These are phyloP conservation scores for Fusarium nanum DNA, from an alignment of 2,329 filamentous ascomycete species.

Conservation along the genomic window DNA sequence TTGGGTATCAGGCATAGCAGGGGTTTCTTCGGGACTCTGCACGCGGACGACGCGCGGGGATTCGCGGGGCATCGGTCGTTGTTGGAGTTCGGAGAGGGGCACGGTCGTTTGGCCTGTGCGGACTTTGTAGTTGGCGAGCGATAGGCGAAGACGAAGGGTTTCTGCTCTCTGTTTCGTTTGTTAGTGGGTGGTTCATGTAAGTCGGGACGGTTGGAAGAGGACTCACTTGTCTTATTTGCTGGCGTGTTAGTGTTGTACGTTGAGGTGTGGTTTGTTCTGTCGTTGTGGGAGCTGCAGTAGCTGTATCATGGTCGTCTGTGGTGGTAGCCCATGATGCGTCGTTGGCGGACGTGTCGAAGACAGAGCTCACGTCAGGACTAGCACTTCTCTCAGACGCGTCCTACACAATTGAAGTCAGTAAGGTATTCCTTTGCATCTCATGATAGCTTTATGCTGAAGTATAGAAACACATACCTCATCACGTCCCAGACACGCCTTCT, in stretches of 20 bases:
- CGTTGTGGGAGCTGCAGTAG: constrained; percentile 8
- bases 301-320: constrained; percentile 61
- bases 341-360: constrained; percentile 62
- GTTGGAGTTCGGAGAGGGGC: constrained; percentile 70
- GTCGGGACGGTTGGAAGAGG: background rate
- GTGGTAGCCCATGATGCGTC: constrained; percentile 62
- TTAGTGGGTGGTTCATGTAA: background rate
- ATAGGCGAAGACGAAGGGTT: constrained; percentile 74
- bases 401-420: constrained; percentile 25
- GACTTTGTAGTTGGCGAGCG: constrained; percentile 80
- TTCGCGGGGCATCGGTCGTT: constrained; percentile 46
- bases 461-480: constrained; percentile 45
- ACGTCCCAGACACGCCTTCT: constrained; percentile 52
- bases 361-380: constrained; percentile 59
- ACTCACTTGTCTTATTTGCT: constrained; percentile 64
- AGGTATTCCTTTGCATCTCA: background rate
- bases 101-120: constrained; percentile 76
- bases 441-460: background rate
- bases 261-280: constrained; percentile 21
- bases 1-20: background rate
- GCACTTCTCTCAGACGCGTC: constrained; percentile 48
- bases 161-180: constrained; percentile 65
- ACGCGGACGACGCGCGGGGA: constrained; percentile 42
- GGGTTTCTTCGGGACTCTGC: constrained; percentile 37
- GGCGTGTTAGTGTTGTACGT: constrained; percentile 57